phyloP scores from a whole-genome alignment of 495 filamentous ascomycete species.

The Podospora conica region DNA sequence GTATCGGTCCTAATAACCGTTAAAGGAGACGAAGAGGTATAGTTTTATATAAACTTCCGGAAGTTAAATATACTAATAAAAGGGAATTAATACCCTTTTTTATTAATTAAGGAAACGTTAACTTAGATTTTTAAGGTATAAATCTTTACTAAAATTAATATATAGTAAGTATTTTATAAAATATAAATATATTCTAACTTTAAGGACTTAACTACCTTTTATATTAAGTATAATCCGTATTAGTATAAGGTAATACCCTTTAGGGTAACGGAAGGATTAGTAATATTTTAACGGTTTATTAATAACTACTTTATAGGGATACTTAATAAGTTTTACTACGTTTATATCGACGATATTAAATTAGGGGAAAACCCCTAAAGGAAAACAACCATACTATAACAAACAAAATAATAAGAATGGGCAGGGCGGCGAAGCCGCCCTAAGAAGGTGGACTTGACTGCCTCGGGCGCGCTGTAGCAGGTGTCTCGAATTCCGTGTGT shows the following conservation, averaged over 20 bases:
- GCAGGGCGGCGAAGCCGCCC: too few relatives aligned
- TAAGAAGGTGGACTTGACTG: too few relatives aligned
- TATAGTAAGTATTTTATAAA: background rate
- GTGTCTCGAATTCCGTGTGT: too few relatives aligned
- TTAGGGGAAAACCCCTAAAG: too few relatives aligned
- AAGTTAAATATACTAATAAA: constrained; percentile 5
- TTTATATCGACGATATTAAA: too few relatives aligned
- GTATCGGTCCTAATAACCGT: background rate
- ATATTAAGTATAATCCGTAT: constrained; percentile 22
- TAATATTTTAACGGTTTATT: too few relatives aligned
- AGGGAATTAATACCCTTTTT: background rate
- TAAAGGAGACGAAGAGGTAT: background rate
- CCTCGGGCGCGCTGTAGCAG: too few relatives aligned
- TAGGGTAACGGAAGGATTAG: too few relatives aligned
- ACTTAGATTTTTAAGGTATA: constrained; percentile 1
- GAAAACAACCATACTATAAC: too few relatives aligned
- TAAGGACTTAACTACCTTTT: constrained; percentile 30
- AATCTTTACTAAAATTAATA: constrained; percentile 4
- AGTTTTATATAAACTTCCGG: constrained; percentile 3
- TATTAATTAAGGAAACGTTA: constrained; percentile 3
- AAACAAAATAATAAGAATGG: too few relatives aligned
- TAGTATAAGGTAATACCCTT: constrained; percentile 34
- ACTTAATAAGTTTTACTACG: too few relatives aligned
- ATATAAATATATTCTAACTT: constrained; percentile 23
- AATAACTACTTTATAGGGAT: too few relatives aligned